Evolutionary conservation across 805 yeast genomes (phyloP).

Genomic region (Candida silvatica): DNA sequence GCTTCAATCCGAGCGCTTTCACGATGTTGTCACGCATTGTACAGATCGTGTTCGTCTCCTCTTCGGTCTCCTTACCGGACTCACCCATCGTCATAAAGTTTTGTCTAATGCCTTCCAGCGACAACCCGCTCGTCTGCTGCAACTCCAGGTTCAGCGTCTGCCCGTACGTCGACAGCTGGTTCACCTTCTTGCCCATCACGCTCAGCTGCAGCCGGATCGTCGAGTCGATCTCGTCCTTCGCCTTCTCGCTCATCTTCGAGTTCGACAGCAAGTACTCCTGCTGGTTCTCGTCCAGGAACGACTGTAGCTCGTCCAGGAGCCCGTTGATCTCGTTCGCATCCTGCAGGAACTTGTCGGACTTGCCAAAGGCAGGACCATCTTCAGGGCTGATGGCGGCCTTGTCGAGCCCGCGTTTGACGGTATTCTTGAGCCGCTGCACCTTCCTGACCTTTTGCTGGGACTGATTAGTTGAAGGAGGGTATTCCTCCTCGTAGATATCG

Average conservation of each 20-base stretch:
- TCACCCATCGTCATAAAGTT: constrained; percentile 26
- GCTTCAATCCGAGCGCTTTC: constrained; percentile 35
- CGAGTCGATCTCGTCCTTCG: constrained; percentile 20
- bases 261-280: constrained; percentile 27
- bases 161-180: constrained; percentile 23
- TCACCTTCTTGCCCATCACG: constrained; percentile 13
- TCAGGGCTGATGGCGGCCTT: too few relatives aligned
- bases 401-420: background rate
- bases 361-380: constrained; percentile 7
- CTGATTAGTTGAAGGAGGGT: constrained; percentile 3
- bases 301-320: constrained; percentile 24
- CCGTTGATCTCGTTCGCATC: constrained; percentile 31
- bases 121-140: constrained; percentile 30
- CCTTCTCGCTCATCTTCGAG: constrained; percentile 17
- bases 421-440: background rate
- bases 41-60: constrained; percentile 30
- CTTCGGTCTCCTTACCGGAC: constrained; percentile 26
- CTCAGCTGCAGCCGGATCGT: constrained; percentile 18
- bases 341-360: constrained; percentile 30
- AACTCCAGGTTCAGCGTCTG: constrained; percentile 41
- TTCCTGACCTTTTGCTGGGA: background rate
- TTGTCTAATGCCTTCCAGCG: constrained; percentile 34
- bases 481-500: constrained; percentile 31
- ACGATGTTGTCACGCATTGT: constrained; percentile 41
- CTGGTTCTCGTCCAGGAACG: constrained; percentile 26